These are phyloP conservation scores for Teratosphaeria epicoccoides DNA, from an alignment of 2,329 filamentous ascomycete species.

Conservation along the genomic window DNA sequence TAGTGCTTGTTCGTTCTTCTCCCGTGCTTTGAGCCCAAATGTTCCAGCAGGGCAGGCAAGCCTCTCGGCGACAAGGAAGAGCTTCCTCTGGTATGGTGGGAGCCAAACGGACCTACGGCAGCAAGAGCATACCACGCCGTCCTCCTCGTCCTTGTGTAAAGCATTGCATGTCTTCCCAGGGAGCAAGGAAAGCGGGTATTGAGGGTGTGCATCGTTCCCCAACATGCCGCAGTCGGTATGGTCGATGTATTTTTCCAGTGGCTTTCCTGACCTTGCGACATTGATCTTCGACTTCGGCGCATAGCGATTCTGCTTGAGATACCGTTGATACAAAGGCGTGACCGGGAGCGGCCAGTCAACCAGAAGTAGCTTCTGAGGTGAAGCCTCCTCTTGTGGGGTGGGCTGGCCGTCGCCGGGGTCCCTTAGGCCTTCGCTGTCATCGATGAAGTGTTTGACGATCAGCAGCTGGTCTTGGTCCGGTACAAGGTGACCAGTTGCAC, in stretches of 20 bases:
- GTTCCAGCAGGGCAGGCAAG: slow-evolving; percentile 8
- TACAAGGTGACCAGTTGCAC: neutral
- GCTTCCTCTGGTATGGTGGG: slow-evolving; percentile 11
- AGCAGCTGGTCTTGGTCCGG: neutral
- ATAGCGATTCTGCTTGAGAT: neutral
- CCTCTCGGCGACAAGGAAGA: slow-evolving; percentile 15
- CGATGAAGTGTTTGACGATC: neutral
- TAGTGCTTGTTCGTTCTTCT: slow-evolving; percentile 11
- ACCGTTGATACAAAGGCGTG: neutral
- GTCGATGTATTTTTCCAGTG: slow-evolving; percentile 5
- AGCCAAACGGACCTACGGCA: slow-evolving; percentile 8
- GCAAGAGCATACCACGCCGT: slow-evolving; percentile 8
- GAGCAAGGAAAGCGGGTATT: slow-evolving; percentile 11
- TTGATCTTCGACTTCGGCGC: neutral
- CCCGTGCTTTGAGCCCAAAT: slow-evolving; percentile 7
- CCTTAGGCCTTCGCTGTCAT: neutral
- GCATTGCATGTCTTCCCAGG: slow-evolving; percentile 11
- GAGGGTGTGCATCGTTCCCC: too few relatives aligned
- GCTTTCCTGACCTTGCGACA: neutral
- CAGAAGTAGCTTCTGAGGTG: neutral
- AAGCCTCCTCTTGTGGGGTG: neutral
- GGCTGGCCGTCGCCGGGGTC: neutral
- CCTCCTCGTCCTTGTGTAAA: slow-evolving; percentile 7
- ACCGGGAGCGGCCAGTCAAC: neutral
- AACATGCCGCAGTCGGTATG: slow-evolving; percentile 10